Evolutionary conservation across 441 rosid genomes (phyloP).

Genomic region (Biscutella auriculata): DNA sequence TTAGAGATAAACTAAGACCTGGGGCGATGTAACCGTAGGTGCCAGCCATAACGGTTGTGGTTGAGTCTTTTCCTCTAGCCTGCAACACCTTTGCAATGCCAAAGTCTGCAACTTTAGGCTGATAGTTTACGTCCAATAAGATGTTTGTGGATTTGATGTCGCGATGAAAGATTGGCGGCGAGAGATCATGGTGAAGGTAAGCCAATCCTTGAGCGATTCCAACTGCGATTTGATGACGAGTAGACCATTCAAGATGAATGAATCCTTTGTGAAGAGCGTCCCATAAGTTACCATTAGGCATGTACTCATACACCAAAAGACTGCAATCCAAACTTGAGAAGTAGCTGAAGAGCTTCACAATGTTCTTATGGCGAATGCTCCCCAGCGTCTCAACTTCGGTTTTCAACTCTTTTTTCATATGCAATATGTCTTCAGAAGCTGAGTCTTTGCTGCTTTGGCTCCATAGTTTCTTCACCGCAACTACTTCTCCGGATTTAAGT

Average conservation of each 20-base stretch:
- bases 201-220: constrained; percentile 90
- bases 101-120: constrained; percentile 85
- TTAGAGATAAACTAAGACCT: too few relatives aligned
- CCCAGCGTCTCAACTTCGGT: constrained; percentile 86
- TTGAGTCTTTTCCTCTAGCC: constrained; percentile 78
- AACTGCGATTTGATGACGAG: constrained; percentile 74
- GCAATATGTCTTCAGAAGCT: constrained; percentile 34
- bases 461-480: constrained; percentile 84
- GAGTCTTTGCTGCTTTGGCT: constrained; percentile 45
- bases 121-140: constrained; percentile 55
- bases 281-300: constrained; percentile 87
- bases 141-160: constrained; percentile 90
- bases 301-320: constrained; percentile 76
- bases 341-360: constrained; percentile 69
- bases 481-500: constrained; percentile 52
- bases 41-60: constrained; percentile 71
- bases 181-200: constrained; percentile 82
- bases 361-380: constrained; percentile 77
- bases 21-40: constrained; percentile 90
- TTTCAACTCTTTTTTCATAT: constrained; percentile 49
- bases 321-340: constrained; percentile 57
- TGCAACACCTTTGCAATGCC: constrained; percentile 93
- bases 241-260: constrained; percentile 57
- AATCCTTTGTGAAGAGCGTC: constrained; percentile 68
- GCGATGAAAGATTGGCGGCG: constrained; percentile 68